phyloP scores from a whole-genome alignment of 164 flowering plant species.

The Annona squamosa region DNA sequence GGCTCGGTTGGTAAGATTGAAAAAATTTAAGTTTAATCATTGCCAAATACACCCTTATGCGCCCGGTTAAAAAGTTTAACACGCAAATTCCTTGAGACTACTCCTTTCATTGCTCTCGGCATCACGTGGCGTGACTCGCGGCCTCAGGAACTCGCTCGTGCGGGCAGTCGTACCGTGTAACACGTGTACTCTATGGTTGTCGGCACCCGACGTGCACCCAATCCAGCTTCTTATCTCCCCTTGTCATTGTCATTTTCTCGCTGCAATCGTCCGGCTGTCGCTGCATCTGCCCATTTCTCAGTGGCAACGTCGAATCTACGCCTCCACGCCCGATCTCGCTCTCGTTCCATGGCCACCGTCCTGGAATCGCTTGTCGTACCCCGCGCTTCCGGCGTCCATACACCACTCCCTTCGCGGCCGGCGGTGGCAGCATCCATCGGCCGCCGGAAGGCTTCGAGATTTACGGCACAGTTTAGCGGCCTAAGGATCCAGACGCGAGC shows the following conservation, averaged over 20 bases:
- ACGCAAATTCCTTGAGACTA: no score
- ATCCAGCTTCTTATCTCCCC: background rate
- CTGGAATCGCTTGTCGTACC: slow-evolving; percentile 42
- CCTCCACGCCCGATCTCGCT: background rate
- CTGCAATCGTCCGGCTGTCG: background rate
- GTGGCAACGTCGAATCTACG: background rate
- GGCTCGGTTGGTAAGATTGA: no score
- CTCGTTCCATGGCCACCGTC: slow-evolving; percentile 42
- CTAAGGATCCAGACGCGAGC: slow-evolving; percentile 29
- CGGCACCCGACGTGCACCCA: background rate
- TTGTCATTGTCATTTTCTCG: background rate
- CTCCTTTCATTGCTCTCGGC: no score
- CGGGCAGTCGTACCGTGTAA: background rate
- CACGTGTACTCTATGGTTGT: background rate
- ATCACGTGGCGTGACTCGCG: no score
- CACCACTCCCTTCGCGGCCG: slow-evolving; percentile 11
- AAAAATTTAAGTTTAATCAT: no score
- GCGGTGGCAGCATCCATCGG: slow-evolving; percentile 19
- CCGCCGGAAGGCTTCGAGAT: slow-evolving; percentile 9
- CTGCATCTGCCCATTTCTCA: background rate
- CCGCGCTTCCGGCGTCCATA: slow-evolving; percentile 23
- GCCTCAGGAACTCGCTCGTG: background rate
- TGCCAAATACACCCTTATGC: no score
- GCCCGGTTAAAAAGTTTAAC: no score
- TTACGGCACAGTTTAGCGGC: slow-evolving; percentile 36